These are phyloP conservation scores for Cyberlindnera xylosilytica DNA, from an alignment of 805 yeast genomes.

Conservation along the genomic window DNA sequence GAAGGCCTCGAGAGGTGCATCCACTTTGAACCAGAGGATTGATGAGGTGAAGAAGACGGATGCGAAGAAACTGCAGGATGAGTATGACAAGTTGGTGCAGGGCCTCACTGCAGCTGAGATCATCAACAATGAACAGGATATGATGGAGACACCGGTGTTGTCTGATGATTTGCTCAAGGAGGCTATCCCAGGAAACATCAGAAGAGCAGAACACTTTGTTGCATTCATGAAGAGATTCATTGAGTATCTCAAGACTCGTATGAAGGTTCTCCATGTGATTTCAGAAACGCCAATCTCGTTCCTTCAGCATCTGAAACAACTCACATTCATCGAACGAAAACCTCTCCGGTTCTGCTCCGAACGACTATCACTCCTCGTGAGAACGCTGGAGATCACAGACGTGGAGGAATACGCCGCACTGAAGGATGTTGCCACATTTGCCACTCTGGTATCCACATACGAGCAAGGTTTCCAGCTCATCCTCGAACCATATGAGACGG, in stretches of 20 bases:
- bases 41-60: constrained; percentile 81
- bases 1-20: constrained; percentile 85
- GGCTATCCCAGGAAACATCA: constrained; percentile 95
- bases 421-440: constrained; percentile 95
- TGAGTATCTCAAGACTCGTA: constrained; percentile 92
- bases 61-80: constrained; percentile 79
- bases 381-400: constrained; percentile 83
- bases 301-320: constrained; percentile 85
- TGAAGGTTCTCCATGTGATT: constrained; percentile 95
- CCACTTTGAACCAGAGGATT: constrained; percentile 72
- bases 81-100: constrained; percentile 85
- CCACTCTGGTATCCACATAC: constrained; percentile 92
- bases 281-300: constrained; percentile 97
- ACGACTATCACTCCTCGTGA: constrained; percentile 78
- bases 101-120: constrained; percentile 84
- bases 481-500: constrained; percentile 93
- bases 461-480: constrained; percentile 90
- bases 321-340: constrained; percentile 88
- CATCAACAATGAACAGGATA: constrained; percentile 53
- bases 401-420: constrained; percentile 91
- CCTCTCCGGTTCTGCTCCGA: constrained; percentile 93
- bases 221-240: constrained; percentile 90
- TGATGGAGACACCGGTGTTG: constrained; percentile 84
- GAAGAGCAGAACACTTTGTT: constrained; percentile 95
- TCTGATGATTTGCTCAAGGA: constrained; percentile 84